Base-by-base conservation (phyloP, 2,329 filamentous ascomycete species). In the Hypoxylon sp. region DNA sequence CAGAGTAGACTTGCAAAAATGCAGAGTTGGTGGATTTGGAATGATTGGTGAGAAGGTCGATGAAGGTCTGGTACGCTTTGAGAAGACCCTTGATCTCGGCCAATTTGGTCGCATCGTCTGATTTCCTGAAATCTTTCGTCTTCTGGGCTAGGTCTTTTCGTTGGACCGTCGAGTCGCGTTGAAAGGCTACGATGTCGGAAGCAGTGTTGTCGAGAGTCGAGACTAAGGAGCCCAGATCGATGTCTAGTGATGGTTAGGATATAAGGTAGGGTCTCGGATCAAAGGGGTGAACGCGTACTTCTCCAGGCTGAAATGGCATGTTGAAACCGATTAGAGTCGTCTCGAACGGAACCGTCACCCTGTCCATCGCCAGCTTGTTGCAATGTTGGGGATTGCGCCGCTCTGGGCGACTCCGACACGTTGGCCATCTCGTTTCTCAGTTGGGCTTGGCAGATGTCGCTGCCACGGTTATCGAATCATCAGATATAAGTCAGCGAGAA, bases 91-190 rank as follows among this genome's bases (percentile, higher is more conserved):
- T 99, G 78, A 96, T 87, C 74, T 99, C 95, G 4, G 82, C 81
- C 50, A 99, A 78, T 75, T 98, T 99, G 54, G 85, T 86, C 9
- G 89, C 79, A 79, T 99, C 72, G 68, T 98, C 94, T 9, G 96
- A 83, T 74, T 97, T 98, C 60, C 93, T 84, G 68, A 98, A 99
- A 69, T 98, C 94, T 71, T 99, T 99, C 0, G 95, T 99, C 81
- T 97, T 98, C 72, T 97, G 93, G n/a, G 96, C 95, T 17, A 99
- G 81, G 60, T 99, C 96, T 73, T 99, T 99, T 49, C 95, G 85
- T 74, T 99, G 94, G 0, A 97, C 88, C 3, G 97, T 89, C n/a
- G 94, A 91, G 75, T 98, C 95, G 68, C 93, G 86, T 73, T 99
- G 96, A 73, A 96, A 92, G 43, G 90, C 81, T 48, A 98, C 92